A percentile compares a stretch with the other conserved stretches of the same genome.
These are phyloP conservation scores for Penicillium odoratum DNA, from an alignment of 495 filamentous ascomycete genomes.

Conservation along the genomic window DNA sequence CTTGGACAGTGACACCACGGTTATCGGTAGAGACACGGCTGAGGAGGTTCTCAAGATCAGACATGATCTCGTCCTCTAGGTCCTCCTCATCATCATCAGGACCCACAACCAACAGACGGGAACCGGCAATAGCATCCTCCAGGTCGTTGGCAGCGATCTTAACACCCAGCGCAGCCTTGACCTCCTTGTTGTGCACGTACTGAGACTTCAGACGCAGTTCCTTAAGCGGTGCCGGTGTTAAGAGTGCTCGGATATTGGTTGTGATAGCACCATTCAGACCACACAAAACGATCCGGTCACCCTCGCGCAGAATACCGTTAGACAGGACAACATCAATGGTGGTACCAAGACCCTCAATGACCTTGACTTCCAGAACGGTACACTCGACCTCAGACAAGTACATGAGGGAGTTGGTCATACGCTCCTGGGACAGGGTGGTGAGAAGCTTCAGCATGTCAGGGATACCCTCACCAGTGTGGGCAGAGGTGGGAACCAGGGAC, in stretches of 20 bases:
- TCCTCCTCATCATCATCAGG: constrained; percentile 96
- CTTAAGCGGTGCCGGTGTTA: constrained; percentile 92
- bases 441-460: constrained; percentile 99
- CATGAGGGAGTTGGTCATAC: constrained; percentile 98
- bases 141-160: constrained; percentile 98
- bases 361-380: constrained; percentile 98
- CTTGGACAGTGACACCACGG: constrained; percentile 94
- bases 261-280: constrained; percentile 91
- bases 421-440: constrained; percentile 86
- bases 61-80: constrained; percentile 93
- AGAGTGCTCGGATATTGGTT: constrained; percentile 93
- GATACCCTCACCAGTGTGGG: constrained; percentile 97
- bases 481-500: constrained; percentile 93
- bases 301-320: constrained; percentile 93
- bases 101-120: constrained; percentile 88
- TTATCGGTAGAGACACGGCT: constrained; percentile 86
- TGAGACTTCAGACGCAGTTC: constrained; percentile 90
- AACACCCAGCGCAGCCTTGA: constrained; percentile 97
- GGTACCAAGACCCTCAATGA: constrained; percentile 96
- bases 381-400: constrained; percentile 97
- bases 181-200: constrained; percentile 99
- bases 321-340: constrained; percentile 98
- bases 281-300: constrained; percentile 91
- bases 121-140: constrained; percentile 95
- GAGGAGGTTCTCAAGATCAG: constrained; percentile 88